These are phyloP conservation scores for Gynandropsis gynandra DNA, from an alignment of 345 rosid genomes.

Conservation along the genomic window DNA sequence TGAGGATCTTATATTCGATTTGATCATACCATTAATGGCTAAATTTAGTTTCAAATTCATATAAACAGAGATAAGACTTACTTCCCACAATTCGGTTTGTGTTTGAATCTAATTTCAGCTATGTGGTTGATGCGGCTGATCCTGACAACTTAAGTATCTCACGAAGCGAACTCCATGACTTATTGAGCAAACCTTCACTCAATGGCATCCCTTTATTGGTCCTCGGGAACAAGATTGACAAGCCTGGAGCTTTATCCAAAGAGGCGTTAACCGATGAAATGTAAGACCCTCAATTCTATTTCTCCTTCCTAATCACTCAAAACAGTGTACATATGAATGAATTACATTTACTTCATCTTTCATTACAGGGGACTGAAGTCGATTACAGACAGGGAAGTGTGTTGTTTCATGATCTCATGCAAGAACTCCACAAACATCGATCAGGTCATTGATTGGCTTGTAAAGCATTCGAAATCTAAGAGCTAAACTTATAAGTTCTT, in stretches of 20 bases:
- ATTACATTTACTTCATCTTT: background rate
- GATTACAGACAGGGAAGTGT: constrained; percentile 76
- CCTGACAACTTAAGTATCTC: constrained; percentile 70
- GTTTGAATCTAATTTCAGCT: constrained; percentile 32
- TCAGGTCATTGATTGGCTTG: constrained; percentile 84
- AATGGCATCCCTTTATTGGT: constrained; percentile 75
- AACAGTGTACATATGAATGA: background rate
- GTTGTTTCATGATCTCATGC: constrained; percentile 94
- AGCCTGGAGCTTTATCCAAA: constrained; percentile 78
- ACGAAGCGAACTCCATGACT: constrained; percentile 81
- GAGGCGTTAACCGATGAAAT: constrained; percentile 73
- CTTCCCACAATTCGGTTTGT: background rate
- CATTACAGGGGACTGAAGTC: constrained; percentile 57
- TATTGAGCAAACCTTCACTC: constrained; percentile 71
- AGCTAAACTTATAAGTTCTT: constrained; percentile 31
- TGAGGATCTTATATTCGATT: constrained; percentile 25
- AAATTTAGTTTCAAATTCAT: background rate
- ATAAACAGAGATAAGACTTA: background rate
- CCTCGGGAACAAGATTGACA: constrained; percentile 90
- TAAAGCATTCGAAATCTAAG: constrained; percentile 77
- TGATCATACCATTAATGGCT: background rate
- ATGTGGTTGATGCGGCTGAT: constrained; percentile 92
- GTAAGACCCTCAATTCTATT: constrained; percentile 32
- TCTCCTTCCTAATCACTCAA: background rate
- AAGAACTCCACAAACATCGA: constrained; percentile 87